These are phyloP conservation scores for Elsinoe ampelina DNA, from an alignment of 2,329 filamentous ascomycete genomes.

Conservation along the genomic window DNA sequence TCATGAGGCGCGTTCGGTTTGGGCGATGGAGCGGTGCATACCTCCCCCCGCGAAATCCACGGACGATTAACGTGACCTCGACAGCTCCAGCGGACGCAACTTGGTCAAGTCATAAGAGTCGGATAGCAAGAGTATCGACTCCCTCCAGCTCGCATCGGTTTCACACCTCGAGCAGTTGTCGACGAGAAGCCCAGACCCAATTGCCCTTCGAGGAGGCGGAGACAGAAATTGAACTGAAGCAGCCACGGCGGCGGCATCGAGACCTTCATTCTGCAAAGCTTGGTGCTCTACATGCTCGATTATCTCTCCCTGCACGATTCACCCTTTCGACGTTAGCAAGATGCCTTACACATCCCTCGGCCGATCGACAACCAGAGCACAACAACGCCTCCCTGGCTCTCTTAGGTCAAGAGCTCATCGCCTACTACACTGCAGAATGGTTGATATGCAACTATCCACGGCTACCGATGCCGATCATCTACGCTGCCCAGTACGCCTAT, in stretches of 20 bases:
- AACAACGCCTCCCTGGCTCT: slow-evolving; percentile 81
- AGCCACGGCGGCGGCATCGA: not conserved
- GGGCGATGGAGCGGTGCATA: slow-evolving; percentile 52
- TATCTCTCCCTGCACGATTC: slow-evolving; percentile 70
- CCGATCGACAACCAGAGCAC: slow-evolving; percentile 68
- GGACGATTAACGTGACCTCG: slow-evolving; percentile 16
- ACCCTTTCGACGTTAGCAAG: slow-evolving; percentile 80
- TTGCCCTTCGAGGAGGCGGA: not conserved
- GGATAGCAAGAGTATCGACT: not conserved
- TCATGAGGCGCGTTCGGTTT: slow-evolving; percentile 42
- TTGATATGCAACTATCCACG: slow-evolving; percentile 84
- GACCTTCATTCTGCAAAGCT: slow-evolving; percentile 71
- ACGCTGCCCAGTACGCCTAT: slow-evolving; percentile 77
- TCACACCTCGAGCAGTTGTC: not conserved
- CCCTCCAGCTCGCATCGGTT: not conserved
- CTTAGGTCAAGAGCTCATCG: slow-evolving; percentile 72
- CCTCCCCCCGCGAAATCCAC: slow-evolving; percentile 43
- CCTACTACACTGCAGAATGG: slow-evolving; percentile 82
- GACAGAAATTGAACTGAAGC: not conserved
- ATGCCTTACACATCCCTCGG: slow-evolving; percentile 74
- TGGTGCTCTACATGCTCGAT: slow-evolving; percentile 80
- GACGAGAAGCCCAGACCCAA: slow-evolving; percentile 5
- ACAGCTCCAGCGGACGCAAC: not conserved
- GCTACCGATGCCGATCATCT: slow-evolving; percentile 78
- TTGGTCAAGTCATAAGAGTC: not conserved